These are phyloP conservation scores for Wickerhamiella nectarea DNA, from an alignment of 805 yeast genomes.

Conservation along the genomic window DNA sequence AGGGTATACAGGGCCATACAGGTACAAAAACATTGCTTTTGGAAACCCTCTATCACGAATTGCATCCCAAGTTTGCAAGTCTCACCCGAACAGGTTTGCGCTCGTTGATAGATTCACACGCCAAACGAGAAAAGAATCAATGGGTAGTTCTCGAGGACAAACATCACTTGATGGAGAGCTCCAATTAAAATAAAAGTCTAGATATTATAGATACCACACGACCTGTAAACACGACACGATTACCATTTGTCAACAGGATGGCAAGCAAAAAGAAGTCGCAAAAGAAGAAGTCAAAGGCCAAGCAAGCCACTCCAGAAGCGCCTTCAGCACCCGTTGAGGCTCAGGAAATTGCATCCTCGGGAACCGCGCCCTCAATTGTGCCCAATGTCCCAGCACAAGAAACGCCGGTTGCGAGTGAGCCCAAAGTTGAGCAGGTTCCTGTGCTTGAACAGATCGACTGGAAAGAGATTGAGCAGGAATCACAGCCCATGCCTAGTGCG, in stretches of 20 bases:
- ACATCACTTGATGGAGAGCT: not conserved
- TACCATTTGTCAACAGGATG: not conserved
- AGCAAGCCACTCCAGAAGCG: not conserved
- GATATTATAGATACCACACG: not conserved
- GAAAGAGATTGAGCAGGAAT: slow-evolving; percentile 4
- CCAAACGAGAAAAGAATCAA: not conserved
- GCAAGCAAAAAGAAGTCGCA: slow-evolving; percentile 5
- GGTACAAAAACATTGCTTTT: slow-evolving; percentile 6
- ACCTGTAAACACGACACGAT: not conserved
- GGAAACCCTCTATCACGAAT: slow-evolving; percentile 1
- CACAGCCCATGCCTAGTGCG: not conserved
- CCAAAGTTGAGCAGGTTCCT: not conserved
- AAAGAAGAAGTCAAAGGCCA: not conserved
- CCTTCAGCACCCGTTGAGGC: not conserved
- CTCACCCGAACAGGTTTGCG: not conserved
- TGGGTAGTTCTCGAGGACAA: slow-evolving; percentile 1
- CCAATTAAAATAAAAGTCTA: too few species aligned
- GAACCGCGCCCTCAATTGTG: slow-evolving; percentile 6
- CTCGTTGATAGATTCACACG: slow-evolving; percentile 1
- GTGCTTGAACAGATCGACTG: slow-evolving; percentile 6
- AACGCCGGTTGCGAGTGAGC: not conserved
- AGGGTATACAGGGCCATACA: not conserved
- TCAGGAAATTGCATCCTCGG: not conserved
- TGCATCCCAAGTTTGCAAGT: not conserved
- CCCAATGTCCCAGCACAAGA: not conserved